Base-by-base conservation (phyloP, 208 protist genomes). In the Endotrypanum monterogeii region DNA sequence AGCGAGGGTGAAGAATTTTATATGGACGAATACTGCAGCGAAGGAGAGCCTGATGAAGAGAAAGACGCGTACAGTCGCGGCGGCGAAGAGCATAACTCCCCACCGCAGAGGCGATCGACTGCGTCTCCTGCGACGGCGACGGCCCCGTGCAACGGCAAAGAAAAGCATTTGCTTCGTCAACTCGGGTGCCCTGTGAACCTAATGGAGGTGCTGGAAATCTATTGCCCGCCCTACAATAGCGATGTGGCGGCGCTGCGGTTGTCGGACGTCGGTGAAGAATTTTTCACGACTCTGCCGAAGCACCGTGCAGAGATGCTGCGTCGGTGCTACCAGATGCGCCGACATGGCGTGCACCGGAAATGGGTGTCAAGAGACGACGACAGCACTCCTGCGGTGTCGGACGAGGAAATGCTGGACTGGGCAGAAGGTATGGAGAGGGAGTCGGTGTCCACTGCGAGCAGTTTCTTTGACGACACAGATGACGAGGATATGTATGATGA, bases 131-230 rank as follows among this genome's bases (percentile, higher is more conserved):
- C 28, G 28, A 23, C 30, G 7, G 7, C 39, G 1, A 2, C 6
- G 37, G 28, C 61, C 20, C 37, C 35, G 32, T 68, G 25, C 12
- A 5, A 30, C 14, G 60, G 46, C 60, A 50, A 54, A 25, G 63
- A 84, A 7, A 73, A 61, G 20, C 68, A 20, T 6, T 71, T 88
- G 39, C 76, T 96, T 30, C 72, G 79, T 14, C 65, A 73, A n/a
- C 74, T 78, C 41, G 81, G 70, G 37, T 94, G 89, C 54, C 91
- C 91, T 1, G 74, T 96, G n/a, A 91, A 94, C 71, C 63, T 90
- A n/a, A 92, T 92, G 84, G 82, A 87, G 46, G 46, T 94, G n/a
- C 67, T 96, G n/a, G 89, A 96, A 74, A 84, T 82, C 30, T 96
- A 96, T 77, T 96, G 91, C 57, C 91, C 91, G 14, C 85, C 87